Conservation (phyloP, 352 stramenopile species). For the Pythium periplocum region DNA sequence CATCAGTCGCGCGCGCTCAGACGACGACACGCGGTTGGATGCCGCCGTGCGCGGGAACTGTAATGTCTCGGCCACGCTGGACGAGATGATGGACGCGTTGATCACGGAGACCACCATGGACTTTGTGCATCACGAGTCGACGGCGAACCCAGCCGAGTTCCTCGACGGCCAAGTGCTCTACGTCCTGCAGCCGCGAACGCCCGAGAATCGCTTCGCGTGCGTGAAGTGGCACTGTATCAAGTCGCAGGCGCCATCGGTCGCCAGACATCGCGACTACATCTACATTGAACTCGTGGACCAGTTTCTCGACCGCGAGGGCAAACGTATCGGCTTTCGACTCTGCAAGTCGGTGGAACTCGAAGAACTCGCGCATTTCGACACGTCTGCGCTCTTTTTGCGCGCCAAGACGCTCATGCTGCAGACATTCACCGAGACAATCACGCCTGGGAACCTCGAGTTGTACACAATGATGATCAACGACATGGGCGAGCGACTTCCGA, state of each 20-base stretch:
- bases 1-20: constrained; percentile 57
- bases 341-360: constrained; percentile 74
- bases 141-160: constrained; percentile 70
- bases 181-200: constrained; percentile 59
- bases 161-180: constrained; percentile 73
- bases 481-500: constrained; percentile 60
- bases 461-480: constrained; percentile 83
- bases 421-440: constrained; percentile 52
- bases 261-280: constrained; percentile 77
- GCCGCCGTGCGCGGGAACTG: constrained; percentile 67
- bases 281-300: constrained; percentile 82
- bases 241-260: constrained; percentile 62
- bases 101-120: constrained; percentile 65
- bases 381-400: constrained; percentile 54
- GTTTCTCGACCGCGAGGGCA: constrained; percentile 57
- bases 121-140: constrained; percentile 57
- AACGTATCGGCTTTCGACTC: constrained; percentile 62
- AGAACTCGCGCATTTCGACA: constrained; percentile 33
- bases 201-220: constrained; percentile 64
- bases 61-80: constrained; percentile 65
- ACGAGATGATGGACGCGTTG: constrained; percentile 73
- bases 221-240: constrained; percentile 81
- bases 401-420: constrained; percentile 72
- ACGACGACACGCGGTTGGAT: constrained; percentile 59
- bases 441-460: constrained; percentile 56